Percentiles rank a stretch among this genome's conserved stretches.
Evolutionary conservation across 352 stramenopile species (phyloP).

Genomic region (Aphanomyces cochlioides): DNA sequence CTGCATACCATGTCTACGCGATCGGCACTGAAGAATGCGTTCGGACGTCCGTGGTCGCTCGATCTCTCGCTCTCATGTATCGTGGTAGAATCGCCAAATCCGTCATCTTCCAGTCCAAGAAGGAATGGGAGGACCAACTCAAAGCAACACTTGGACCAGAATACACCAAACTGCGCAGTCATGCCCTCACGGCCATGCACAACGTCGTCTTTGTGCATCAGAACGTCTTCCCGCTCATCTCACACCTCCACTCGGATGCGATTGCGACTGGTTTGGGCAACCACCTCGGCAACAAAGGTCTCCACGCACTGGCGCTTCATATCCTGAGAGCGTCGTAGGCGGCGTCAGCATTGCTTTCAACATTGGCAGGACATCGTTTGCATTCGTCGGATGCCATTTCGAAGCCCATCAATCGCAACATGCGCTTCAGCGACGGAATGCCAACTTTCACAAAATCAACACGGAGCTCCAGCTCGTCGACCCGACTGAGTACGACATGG

Average conservation of each 20-base stretch:
- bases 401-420: conserved; percentile 86
- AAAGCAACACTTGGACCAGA: conserved; percentile 57
- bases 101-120: conserved; percentile 90
- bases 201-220: conserved; percentile 91
- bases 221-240: conserved; percentile 73
- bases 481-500: background rate
- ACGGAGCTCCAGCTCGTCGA: conserved; percentile 52
- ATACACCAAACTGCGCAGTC: conserved; percentile 87
- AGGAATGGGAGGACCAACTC: conserved; percentile 73
- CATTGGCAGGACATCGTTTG: conserved; percentile 74
- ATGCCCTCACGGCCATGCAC: conserved; percentile 92
- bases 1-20: conserved; percentile 83
- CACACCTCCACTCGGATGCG: conserved; percentile 84
- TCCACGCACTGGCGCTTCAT: background rate
- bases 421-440: conserved; percentile 83
- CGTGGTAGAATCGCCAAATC: conserved; percentile 71
- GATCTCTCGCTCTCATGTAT: background rate
- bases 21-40: conserved; percentile 93
- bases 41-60: conserved; percentile 43
- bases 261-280: conserved; percentile 93
- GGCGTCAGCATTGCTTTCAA: conserved; percentile 89
- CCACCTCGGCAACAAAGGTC: conserved; percentile 93
- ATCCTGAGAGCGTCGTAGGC: conserved; percentile 22
- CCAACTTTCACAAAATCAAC: conserved; percentile 88
- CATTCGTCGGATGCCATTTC: conserved; percentile 93